Percentiles rank a stretch among this genome's conserved stretches.
Evolutionary conservation across 2,329 filamentous ascomycete genomes (phyloP).

Genomic region (Didymosphaeria variabile): DNA sequence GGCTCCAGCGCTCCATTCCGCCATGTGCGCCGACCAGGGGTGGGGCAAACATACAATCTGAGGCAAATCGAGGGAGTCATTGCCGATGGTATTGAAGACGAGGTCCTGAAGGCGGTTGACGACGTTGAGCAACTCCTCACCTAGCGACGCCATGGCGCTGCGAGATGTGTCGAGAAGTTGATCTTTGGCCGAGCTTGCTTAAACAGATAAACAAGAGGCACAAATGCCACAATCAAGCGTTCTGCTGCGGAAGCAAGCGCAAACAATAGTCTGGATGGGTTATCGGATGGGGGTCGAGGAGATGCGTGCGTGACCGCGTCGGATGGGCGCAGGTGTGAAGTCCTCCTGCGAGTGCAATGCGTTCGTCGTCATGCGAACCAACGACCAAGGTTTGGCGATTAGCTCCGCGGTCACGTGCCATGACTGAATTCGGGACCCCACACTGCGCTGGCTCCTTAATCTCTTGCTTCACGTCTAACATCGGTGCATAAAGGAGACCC

Average conservation of each 20-base stretch:
- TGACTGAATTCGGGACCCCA: slow-evolving; percentile 3
- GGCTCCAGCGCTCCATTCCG: slow-evolving; percentile 19
- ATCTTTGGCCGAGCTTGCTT: slow-evolving; percentile 33
- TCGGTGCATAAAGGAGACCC: slow-evolving; percentile 11
- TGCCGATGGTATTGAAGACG: slow-evolving; percentile 99
- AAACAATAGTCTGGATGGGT: neutral
- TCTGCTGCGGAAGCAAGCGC: neutral
- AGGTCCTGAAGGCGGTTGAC: slow-evolving; percentile 99
- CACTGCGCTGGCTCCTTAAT: slow-evolving; percentile 6
- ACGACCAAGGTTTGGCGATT: slow-evolving; percentile 11
- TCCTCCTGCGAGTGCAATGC: slow-evolving; percentile 7
- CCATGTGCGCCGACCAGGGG: slow-evolving; percentile 22
- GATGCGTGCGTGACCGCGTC: slow-evolving; percentile 7
- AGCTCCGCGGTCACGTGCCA: slow-evolving; percentile 9
- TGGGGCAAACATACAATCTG: slow-evolving; percentile 89
- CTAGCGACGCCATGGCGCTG: slow-evolving; percentile 83
- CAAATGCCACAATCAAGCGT: slow-evolving; percentile 8
- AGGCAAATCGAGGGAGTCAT: slow-evolving; percentile 94
- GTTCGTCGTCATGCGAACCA: slow-evolving; percentile 12
- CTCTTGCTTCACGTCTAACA: slow-evolving; percentile 2
- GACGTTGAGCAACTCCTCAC: slow-evolving; percentile 91
- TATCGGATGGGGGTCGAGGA: slow-evolving; percentile 1
- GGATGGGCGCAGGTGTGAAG: slow-evolving; percentile 1
- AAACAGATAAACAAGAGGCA: slow-evolving; percentile 36
- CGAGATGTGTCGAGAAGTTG: slow-evolving; percentile 29